These are phyloP conservation scores for Drosera capensis DNA, from an alignment of 148 eudicot genomes.

Conservation along the genomic window DNA sequence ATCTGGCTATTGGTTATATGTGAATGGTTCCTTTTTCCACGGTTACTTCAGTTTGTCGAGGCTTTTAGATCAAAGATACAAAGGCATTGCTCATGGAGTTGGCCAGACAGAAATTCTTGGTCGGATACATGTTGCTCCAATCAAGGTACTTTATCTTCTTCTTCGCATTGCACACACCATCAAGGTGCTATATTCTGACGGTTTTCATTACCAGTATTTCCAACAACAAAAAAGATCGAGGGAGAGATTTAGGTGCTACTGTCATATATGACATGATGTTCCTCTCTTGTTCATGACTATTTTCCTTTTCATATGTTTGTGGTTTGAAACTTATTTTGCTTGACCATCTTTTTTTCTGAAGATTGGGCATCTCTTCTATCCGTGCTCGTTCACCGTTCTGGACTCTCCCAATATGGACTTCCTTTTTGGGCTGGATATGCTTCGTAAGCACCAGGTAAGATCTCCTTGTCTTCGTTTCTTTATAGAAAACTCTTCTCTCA, in stretches of 20 bases:
- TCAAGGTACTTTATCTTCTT: constrained; percentile 41
- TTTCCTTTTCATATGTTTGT: neutral
- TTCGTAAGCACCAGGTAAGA: constrained; percentile 90
- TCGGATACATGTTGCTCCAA: constrained; percentile 93
- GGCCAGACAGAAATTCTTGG: constrained; percentile 95
- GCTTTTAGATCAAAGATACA: constrained; percentile 82
- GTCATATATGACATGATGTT: no score
- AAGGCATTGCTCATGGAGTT: constrained; percentile 95
- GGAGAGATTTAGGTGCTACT: no score
- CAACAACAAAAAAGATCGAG: no score
- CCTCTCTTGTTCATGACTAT: neutral
- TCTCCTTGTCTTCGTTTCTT: neutral
- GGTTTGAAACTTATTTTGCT: constrained; percentile 9
- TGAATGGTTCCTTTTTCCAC: neutral
- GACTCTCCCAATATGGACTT: constrained; percentile 98
- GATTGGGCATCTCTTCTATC: constrained; percentile 87
- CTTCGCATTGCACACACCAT: neutral
- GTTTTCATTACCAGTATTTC: no score
- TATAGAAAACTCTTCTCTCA: neutral
- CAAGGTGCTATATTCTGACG: neutral
- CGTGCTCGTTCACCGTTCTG: constrained; percentile 81
- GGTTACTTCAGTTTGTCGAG: constrained; percentile 53
- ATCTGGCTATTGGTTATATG: no score
- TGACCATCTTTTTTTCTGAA: constrained; percentile 16
- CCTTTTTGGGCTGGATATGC: constrained; percentile 97